phyloP scores from a whole-genome alignment of 495 filamentous ascomycete genomes.

The Evernia prunastri region DNA sequence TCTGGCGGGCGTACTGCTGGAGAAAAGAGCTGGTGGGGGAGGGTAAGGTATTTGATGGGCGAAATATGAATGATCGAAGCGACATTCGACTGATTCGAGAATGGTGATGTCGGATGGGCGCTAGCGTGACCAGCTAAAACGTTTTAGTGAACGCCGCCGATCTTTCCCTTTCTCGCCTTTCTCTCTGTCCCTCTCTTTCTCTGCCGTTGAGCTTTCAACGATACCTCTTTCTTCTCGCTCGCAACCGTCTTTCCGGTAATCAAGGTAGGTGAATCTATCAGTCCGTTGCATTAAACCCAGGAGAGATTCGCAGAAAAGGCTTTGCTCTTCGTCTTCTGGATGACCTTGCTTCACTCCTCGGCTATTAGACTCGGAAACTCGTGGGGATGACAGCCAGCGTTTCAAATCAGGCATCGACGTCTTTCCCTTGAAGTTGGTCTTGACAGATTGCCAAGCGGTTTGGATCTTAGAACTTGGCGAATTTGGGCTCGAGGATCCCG shows the following conservation, averaged over 20 bases:
- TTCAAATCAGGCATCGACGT: conserved; percentile 13
- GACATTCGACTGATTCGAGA: conserved; percentile 4
- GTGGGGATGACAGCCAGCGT: conserved; percentile 11
- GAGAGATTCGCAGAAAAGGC: conserved; percentile 21
- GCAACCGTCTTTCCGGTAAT: conserved; percentile 1
- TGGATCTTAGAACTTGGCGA: conserved; percentile 4
- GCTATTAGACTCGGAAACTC: conserved; percentile 7
- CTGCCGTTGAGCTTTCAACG: background rate
- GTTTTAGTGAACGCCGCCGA: conserved; percentile 9
- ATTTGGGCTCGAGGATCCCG: background rate
- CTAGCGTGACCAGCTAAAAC: conserved; percentile 17
- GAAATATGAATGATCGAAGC: too few relatives aligned
- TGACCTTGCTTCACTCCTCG: background rate
- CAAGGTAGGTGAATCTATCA: conserved; percentile 17
- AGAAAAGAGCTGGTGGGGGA: background rate
- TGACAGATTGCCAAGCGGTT: conserved; percentile 15
- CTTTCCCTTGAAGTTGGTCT: conserved; percentile 12
- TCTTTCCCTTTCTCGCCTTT: background rate
- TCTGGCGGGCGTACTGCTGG: conserved; percentile 7
- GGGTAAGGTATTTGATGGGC: background rate
- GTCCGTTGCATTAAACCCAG: conserved; percentile 20
- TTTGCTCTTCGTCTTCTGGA: conserved; percentile 11
- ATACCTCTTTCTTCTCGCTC: background rate
- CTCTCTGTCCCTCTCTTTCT: background rate
- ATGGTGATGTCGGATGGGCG: conserved; percentile 7